Percentiles rank a stretch among this genome's conserved stretches.
phyloP scores from a whole-genome alignment of 257 asterid genomes.

The Salvia splendens region DNA sequence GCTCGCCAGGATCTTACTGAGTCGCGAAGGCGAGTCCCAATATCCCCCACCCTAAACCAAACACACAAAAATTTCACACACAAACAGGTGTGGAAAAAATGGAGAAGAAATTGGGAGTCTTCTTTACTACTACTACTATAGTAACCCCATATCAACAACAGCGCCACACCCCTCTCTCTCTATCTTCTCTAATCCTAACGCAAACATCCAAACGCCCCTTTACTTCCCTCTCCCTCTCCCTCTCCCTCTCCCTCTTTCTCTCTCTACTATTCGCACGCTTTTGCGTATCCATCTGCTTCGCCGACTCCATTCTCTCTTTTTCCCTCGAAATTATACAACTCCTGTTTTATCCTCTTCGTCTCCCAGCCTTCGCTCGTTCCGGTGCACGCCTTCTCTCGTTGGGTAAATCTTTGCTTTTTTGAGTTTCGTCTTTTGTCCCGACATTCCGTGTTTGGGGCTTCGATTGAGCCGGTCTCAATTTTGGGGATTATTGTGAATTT shows the following conservation, averaged over 20 bases:
- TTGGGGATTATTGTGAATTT: constrained; percentile 25
- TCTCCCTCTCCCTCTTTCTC: constrained; percentile 26
- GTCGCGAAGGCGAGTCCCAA: constrained; percentile 40
- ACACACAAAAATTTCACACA: constrained; percentile 35
- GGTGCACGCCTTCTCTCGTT: constrained; percentile 11
- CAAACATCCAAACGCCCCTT: constrained; percentile 41
- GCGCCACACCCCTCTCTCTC: constrained; percentile 29
- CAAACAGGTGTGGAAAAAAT: constrained; percentile 58
- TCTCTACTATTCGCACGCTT: constrained; percentile 22
- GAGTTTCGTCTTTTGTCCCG: constrained; percentile 2
- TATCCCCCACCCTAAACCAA: constrained; percentile 39
- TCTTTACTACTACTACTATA: constrained; percentile 44
- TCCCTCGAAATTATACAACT: constrained; percentile 31
- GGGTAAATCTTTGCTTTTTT: constrained; percentile 37
- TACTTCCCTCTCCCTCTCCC: constrained; percentile 9
- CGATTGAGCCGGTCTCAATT: constrained; percentile 4
- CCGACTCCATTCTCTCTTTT: constrained; percentile 34
- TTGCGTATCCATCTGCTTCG: constrained; percentile 28
- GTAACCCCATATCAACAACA: constrained; percentile 39
- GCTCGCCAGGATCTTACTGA: constrained; percentile 50
- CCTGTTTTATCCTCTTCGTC: constrained; percentile 6
- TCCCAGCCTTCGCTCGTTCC: neutral
- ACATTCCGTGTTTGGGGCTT: constrained; percentile 10
- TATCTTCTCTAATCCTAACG: constrained; percentile 52
- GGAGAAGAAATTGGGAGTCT: constrained; percentile 77